Conservation (phyloP, 345 rosid genomes). For the Ailanthus altissimus region DNA sequence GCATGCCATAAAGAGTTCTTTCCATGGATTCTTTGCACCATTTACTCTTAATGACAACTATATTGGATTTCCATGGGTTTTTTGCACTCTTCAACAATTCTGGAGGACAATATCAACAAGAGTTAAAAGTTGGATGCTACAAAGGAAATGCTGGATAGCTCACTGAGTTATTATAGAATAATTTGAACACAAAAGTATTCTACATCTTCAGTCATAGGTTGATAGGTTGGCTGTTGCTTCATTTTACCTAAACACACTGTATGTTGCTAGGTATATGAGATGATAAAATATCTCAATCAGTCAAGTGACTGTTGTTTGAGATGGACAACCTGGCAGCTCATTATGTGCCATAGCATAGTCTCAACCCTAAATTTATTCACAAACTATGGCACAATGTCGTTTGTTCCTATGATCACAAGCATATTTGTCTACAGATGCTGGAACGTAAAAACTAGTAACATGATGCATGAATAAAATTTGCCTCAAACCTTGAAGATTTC, state of each 20-base stretch:
- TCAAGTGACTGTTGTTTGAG: not conserved
- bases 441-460: too few species aligned
- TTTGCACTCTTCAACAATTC: too few species aligned
- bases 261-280: not conserved
- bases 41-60: too few species aligned
- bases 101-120: not conserved
- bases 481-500: too few species aligned
- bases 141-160: not conserved
- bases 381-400: not conserved
- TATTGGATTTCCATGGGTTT: too few species aligned
- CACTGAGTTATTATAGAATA: not conserved
- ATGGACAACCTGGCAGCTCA: not conserved
- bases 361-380: not conserved
- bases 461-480: too few species aligned
- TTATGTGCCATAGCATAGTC: not conserved
- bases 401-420: not conserved
- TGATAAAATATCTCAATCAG: not conserved
- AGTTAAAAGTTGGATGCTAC: not conserved
- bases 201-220: not conserved
- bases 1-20: too few species aligned
- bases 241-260: not conserved
- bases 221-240: not conserved
- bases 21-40: too few species aligned
- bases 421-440: too few species aligned
- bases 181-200: not conserved